Percentiles rank a stretch among this genome's conserved stretches.
phyloP scores from a whole-genome alignment of 129 eudicot species.

The Oenanthe sinensis region DNA sequence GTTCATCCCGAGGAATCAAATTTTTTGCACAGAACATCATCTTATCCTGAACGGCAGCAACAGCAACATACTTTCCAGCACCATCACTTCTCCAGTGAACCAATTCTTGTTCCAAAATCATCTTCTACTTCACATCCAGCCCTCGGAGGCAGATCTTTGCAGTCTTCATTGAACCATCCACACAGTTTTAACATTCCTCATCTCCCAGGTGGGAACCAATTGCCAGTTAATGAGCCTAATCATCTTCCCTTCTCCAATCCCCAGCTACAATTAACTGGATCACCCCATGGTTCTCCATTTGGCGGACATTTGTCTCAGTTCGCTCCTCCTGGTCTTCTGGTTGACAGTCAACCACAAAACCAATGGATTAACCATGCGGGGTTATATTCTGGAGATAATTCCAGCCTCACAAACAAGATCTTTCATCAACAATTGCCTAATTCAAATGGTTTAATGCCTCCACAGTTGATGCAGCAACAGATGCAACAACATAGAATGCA shows the following conservation, averaged over 20 bases:
- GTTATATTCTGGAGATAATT: constrained; percentile 37
- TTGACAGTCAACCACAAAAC: constrained; percentile 41
- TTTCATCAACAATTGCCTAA: constrained; percentile 39
- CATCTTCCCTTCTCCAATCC: constrained; percentile 36
- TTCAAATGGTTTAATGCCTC: constrained; percentile 45
- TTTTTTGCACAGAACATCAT: constrained; percentile 53
- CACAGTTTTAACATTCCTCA: constrained; percentile 35
- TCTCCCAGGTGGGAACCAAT: constrained; percentile 43
- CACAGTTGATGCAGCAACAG: constrained; percentile 39
- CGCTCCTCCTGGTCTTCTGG: constrained; percentile 36
- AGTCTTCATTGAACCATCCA: constrained; percentile 38
- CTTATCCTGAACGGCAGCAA: constrained; percentile 64
- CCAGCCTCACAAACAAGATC: constrained; percentile 39
- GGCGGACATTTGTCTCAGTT: constrained; percentile 57
- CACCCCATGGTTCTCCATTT: constrained; percentile 48
- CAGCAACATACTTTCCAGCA: constrained; percentile 34
- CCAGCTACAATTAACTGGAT: constrained; percentile 44
- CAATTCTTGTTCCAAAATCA: constrained; percentile 54
- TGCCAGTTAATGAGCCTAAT: constrained; percentile 35
- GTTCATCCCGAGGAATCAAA: constrained; percentile 35
- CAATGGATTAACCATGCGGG: constrained; percentile 35
- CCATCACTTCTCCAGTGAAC: constrained; percentile 61
- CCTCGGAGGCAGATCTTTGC: constrained; percentile 55
- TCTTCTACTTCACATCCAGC: constrained; percentile 71
- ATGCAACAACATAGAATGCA: constrained; percentile 43